Conservation (phyloP, 208 protist species). For the Herpetomonas samuelpessoai region DNA sequence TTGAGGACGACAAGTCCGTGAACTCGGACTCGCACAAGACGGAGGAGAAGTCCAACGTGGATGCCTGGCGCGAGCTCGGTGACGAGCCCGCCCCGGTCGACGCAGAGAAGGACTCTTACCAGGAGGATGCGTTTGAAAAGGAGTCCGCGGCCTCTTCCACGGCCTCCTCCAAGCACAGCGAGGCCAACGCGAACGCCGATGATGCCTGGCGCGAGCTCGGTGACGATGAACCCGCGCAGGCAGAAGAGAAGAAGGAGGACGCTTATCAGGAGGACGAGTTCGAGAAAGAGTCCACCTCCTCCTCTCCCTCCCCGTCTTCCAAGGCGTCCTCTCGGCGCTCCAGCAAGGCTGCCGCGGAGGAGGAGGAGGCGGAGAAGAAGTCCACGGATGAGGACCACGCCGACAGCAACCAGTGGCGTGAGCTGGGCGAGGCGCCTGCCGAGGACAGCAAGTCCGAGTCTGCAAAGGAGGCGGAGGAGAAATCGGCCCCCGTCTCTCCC, state of each 20-base stretch:
- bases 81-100: slow-evolving; percentile 6
- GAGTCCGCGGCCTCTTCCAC: slow-evolving; percentile 1
- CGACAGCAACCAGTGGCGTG: too few species aligned
- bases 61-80: slow-evolving; percentile 2
- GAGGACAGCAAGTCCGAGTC: too few species aligned
- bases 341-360: too few species aligned
- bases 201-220: slow-evolving; percentile 2
- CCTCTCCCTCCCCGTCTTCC: not conserved
- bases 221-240: slow-evolving; percentile 6
- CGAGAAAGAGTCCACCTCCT: not conserved
- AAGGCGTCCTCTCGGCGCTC: not conserved
- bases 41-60: too few species aligned
- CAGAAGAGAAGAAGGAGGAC: slow-evolving; percentile 8
- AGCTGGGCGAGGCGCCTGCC: too few species aligned
- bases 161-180: slow-evolving; percentile 5
- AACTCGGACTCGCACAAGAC: not conserved
- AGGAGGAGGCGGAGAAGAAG: not conserved
- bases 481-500: too few species aligned
- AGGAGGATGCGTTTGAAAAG: slow-evolving; percentile 6
- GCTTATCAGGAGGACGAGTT: not conserved
- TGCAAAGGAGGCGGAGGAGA: too few species aligned
- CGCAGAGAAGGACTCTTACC: slow-evolving; percentile 3
- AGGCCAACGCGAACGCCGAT: not conserved
- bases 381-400: too few species aligned
- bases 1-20: slow-evolving; percentile 22